These are phyloP conservation scores for Kwoniella europaea DNA, from an alignment of 768 basidiomycete species.

Conservation along the genomic window DNA sequence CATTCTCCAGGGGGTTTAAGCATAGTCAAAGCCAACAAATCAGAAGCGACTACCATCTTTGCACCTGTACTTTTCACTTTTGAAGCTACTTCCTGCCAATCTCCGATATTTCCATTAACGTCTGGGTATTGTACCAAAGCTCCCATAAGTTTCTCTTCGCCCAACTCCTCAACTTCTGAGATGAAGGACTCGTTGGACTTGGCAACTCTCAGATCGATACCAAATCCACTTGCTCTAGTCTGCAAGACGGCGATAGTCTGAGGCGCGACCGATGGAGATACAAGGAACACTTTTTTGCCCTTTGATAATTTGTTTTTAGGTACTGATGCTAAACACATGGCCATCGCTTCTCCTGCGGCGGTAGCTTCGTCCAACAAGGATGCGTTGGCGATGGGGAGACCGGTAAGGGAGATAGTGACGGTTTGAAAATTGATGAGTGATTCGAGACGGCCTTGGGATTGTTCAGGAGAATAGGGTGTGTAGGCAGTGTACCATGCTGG, in stretches of 20 bases:
- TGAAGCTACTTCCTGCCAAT: constrained; percentile 71
- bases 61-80: constrained; percentile 74
- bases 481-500: constrained; percentile 98
- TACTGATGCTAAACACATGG: constrained; percentile 77
- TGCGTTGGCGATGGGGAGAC: constrained; percentile 94
- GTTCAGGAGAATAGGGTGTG: constrained; percentile 95
- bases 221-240: constrained; percentile 91
- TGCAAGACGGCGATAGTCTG: constrained; percentile 88
- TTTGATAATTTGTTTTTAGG: constrained; percentile 59
- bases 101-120: constrained; percentile 78
- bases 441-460: constrained; percentile 97
- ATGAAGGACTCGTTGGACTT: constrained; percentile 65
- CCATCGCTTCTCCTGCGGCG: constrained; percentile 94
- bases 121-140: constrained; percentile 93
- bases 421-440: constrained; percentile 96
- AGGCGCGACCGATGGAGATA: constrained; percentile 79
- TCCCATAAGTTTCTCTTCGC: constrained; percentile 72
- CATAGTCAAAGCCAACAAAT: constrained; percentile 88
- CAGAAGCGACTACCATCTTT: constrained; percentile 86
- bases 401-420: constrained; percentile 90
- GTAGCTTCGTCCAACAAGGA: constrained; percentile 94
- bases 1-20: constrained; percentile 97
- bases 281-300: constrained; percentile 83
- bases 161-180: constrained; percentile 62
- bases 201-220: constrained; percentile 77